phyloP scores from a whole-genome alignment of 331 rosid genomes.

The Cydonia oblonga region DNA sequence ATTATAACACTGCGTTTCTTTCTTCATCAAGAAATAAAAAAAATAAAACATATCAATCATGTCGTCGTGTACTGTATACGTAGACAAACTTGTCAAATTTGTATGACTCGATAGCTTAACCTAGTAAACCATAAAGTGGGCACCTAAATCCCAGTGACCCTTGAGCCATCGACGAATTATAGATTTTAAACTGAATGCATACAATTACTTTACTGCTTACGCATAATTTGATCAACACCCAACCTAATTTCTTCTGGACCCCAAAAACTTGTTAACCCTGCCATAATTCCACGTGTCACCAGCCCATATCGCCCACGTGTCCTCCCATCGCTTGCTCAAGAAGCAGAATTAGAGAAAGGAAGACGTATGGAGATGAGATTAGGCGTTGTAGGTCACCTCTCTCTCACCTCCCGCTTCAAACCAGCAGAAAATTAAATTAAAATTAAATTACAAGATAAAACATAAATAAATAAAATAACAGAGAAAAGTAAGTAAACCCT shows the following conservation, averaged over 20 bases:
- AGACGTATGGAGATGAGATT: conserved; percentile 31
- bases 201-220: not conserved
- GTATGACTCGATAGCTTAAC: not conserved
- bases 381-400: conserved; percentile 79
- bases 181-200: not conserved
- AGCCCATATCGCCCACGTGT: conserved; percentile 16
- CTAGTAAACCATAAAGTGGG: not conserved
- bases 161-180: not conserved
- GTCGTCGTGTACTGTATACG: too few relatives aligned
- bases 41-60: too few relatives aligned
- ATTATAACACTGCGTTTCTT: too few relatives aligned
- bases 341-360: not conserved
- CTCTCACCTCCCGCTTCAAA: conserved; percentile 34
- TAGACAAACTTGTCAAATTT: too few relatives aligned
- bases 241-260: conserved; percentile 38
- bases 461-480: conserved; percentile 1
- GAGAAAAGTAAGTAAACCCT: not conserved
- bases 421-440: not conserved
- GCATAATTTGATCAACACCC: conserved; percentile 50
- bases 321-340: not conserved
- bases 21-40: too few relatives aligned
- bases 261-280: not conserved
- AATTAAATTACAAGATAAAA: not conserved
- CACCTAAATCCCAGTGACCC: not conserved
- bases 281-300: conserved; percentile 35